A percentile compares a stretch with the other conserved stretches of the same genome.
phyloP scores from a whole-genome alignment of 805 yeast species.

The Teunomyces stri region DNA sequence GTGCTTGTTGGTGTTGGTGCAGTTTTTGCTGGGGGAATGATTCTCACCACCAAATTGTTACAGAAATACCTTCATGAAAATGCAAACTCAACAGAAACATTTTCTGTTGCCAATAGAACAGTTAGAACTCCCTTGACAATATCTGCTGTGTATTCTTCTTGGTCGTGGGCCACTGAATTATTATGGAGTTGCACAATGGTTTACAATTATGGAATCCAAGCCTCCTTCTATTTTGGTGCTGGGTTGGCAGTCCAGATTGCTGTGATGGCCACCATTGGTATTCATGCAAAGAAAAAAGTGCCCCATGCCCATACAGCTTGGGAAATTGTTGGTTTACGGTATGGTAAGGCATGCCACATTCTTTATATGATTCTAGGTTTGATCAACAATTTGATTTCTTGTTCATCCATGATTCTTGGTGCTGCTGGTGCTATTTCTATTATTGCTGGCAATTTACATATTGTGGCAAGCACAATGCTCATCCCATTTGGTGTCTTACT shows the following conservation, averaged over 20 bases:
- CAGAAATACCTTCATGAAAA: conserved; percentile 22
- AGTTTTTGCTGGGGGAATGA: conserved; percentile 28
- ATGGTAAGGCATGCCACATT: conserved; percentile 23
- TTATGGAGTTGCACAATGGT: conserved; percentile 26
- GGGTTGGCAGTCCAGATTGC: conserved; percentile 27
- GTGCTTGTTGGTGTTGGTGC: conserved; percentile 10
- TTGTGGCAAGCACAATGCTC: conserved; percentile 26
- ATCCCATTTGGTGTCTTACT: conserved; percentile 39
- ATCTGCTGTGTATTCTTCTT: conserved; percentile 21
- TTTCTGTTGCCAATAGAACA: conserved; percentile 22
- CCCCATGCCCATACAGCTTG: conserved; percentile 27
- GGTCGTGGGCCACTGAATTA: conserved; percentile 31
- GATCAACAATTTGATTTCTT: conserved; percentile 22
- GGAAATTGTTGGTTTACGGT: conserved; percentile 26
- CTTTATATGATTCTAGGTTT: conserved; percentile 24
- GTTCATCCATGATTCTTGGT: conserved; percentile 26
- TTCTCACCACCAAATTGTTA: conserved; percentile 23
- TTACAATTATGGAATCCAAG: conserved; percentile 23
- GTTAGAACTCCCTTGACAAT: not conserved
- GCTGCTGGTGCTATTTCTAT: conserved; percentile 28
- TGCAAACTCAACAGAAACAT: conserved; percentile 25
- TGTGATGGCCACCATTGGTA: conserved; percentile 23
- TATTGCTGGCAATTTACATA: conserved; percentile 26
- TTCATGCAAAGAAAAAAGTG: conserved; percentile 25
- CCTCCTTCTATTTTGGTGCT: conserved; percentile 24